phyloP scores from a whole-genome alignment of 257 asterid species.

The Penstemon eatonii region DNA sequence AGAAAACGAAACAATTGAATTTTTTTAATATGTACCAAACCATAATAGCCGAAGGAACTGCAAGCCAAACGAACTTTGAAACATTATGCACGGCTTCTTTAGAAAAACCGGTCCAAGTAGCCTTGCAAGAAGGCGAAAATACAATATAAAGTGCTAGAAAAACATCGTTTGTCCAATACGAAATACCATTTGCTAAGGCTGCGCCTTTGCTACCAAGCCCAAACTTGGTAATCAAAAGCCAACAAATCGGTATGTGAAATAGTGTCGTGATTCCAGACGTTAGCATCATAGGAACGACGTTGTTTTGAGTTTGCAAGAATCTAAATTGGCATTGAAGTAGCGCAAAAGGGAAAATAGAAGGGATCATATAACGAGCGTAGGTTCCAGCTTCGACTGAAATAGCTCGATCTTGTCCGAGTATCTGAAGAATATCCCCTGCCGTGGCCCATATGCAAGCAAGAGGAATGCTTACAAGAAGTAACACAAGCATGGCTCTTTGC shows the following conservation, averaged over 20 bases:
- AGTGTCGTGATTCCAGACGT: slow-evolving; percentile 55
- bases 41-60: not conserved
- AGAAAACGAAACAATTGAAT: too few species aligned
- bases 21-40: not conserved
- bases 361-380: slow-evolving; percentile 63
- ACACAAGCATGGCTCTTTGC: slow-evolving; percentile 72
- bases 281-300: slow-evolving; percentile 70
- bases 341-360: slow-evolving; percentile 56
- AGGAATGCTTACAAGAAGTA: slow-evolving; percentile 48
- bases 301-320: slow-evolving; percentile 65
- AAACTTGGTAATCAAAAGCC: slow-evolving; percentile 52
- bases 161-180: slow-evolving; percentile 64
- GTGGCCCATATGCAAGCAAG: slow-evolving; percentile 64
- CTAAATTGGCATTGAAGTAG: slow-evolving; percentile 59
- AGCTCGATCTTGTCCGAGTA: slow-evolving; percentile 61
- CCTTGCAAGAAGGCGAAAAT: slow-evolving; percentile 53
- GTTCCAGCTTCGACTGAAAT: slow-evolving; percentile 63
- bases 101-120: slow-evolving; percentile 63
- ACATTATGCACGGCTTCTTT: slow-evolving; percentile 46
- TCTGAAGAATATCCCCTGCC: slow-evolving; percentile 49
- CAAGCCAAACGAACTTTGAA: slow-evolving; percentile 25
- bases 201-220: slow-evolving; percentile 76
- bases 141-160: slow-evolving; percentile 46
- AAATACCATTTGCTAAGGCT: slow-evolving; percentile 60
- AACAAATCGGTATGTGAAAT: slow-evolving; percentile 51